These are phyloP conservation scores for Metschnikowia reukaufii DNA, from an alignment of 805 yeast genomes.

Conservation along the genomic window DNA sequence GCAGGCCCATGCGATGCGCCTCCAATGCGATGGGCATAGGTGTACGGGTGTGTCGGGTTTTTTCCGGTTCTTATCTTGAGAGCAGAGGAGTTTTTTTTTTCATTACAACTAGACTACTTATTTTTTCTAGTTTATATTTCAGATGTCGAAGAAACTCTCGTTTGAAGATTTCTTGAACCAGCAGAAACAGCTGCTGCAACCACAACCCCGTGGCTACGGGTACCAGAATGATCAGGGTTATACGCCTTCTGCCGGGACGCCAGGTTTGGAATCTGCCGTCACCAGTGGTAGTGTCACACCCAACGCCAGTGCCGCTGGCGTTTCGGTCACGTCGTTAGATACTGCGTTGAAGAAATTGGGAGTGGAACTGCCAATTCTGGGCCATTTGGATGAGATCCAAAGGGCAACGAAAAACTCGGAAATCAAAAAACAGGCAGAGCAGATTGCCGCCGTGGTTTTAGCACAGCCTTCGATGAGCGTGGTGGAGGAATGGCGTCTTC, in stretches of 20 bases:
- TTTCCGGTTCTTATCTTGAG: background rate
- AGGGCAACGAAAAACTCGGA: slow-evolving; percentile 53
- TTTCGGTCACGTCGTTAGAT: slow-evolving; percentile 71
- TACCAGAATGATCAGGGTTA: slow-evolving; percentile 9
- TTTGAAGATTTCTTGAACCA: slow-evolving; percentile 54
- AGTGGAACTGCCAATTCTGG: slow-evolving; percentile 66
- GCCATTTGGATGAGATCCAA: slow-evolving; percentile 52
- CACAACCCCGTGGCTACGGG: slow-evolving; percentile 33
- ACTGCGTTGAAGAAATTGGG: slow-evolving; percentile 62
- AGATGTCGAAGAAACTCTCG: slow-evolving; percentile 36
- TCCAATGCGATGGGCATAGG: too few species aligned
- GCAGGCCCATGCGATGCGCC: too few species aligned
- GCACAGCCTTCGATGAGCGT: slow-evolving; percentile 40
- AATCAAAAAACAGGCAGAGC: slow-evolving; percentile 53
- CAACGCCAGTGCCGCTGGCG: slow-evolving; percentile 51
- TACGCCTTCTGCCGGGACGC: too few species aligned
- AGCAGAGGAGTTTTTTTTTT: slow-evolving; percentile 4
- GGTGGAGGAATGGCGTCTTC: slow-evolving; percentile 64
- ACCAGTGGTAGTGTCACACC: slow-evolving; percentile 41
- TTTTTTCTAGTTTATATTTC: background rate
- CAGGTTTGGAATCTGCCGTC: slow-evolving; percentile 15
- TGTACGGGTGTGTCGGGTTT: slow-evolving; percentile 14
- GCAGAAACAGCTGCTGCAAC: slow-evolving; percentile 36
- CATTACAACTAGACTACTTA: background rate
- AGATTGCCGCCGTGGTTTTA: slow-evolving; percentile 50